phyloP scores from a whole-genome alignment of 75 land plant genomes.

The Chamaecyparis obtusa region DNA sequence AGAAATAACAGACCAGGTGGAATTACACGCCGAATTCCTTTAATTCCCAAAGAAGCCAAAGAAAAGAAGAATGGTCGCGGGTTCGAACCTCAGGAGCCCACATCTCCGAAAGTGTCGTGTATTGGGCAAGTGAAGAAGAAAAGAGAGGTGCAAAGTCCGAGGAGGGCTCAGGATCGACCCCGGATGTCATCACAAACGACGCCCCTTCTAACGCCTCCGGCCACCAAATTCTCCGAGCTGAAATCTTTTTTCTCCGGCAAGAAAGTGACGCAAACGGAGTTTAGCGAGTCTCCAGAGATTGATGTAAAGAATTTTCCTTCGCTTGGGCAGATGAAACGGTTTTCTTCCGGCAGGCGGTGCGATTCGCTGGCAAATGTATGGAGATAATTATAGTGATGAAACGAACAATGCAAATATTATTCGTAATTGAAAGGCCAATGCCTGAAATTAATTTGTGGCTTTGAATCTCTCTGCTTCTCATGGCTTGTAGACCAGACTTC shows the following conservation, averaged over 20 bases:
- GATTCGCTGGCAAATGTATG: constrained; percentile 23
- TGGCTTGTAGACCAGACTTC: no score
- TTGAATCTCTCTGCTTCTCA: constrained; percentile 8
- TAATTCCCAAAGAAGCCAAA: constrained; percentile 46
- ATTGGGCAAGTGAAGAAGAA: constrained; percentile 57
- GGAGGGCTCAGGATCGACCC: not conserved
- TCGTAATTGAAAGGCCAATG: constrained; percentile 10
- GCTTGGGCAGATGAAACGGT: constrained; percentile 36
- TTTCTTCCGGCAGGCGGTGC: constrained; percentile 30
- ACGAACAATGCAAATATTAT: not conserved
- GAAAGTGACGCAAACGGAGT: not conserved
- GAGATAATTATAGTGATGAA: not conserved
- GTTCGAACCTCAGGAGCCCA: constrained; percentile 36
- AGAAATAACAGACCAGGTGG: not conserved
- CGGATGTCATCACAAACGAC: not conserved
- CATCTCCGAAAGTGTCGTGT: constrained; percentile 59
- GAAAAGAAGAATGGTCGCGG: not conserved
- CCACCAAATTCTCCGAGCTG: not conserved
- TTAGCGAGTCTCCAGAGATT: not conserved
- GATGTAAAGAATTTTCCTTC: constrained; percentile 9
- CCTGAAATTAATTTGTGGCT: constrained; percentile 32
- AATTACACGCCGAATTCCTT: constrained; percentile 9
- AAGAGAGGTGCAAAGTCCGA: constrained; percentile 8
- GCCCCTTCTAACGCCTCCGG: not conserved
- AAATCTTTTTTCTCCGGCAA: not conserved